Percentiles rank a stretch among this genome's conserved stretches.
These are phyloP conservation scores for Pelargonium myrrhifolium DNA, from an alignment of 441 rosid genomes.

Conservation along the genomic window DNA sequence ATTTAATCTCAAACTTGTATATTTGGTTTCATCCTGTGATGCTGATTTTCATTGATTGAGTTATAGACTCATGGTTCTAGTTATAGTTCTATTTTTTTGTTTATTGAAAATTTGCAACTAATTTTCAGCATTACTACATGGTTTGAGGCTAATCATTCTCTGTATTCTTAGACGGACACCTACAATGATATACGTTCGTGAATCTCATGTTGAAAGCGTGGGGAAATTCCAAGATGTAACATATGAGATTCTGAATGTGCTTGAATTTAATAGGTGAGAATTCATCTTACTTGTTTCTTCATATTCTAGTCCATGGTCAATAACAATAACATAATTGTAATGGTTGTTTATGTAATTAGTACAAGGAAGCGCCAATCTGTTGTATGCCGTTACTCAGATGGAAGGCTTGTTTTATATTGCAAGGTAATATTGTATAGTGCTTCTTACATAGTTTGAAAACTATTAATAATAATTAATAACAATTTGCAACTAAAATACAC, in stretches of 20 bases:
- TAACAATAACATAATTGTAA: conserved; percentile 22
- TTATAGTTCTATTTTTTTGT: too few relatives aligned
- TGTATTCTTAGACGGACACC: conserved; percentile 83
- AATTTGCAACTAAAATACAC: neutral
- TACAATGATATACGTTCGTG: conserved; percentile 83
- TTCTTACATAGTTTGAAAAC: conserved; percentile 15
- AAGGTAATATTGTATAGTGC: conserved; percentile 51
- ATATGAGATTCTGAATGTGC: conserved; percentile 94
- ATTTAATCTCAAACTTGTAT: neutral
- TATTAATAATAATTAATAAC: neutral
- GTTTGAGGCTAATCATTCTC: conserved; percentile 19
- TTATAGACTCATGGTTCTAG: too few relatives aligned
- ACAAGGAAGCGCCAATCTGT: conserved; percentile 99
- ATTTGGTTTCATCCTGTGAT: neutral
- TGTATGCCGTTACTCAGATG: conserved; percentile 87
- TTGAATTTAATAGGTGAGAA: conserved; percentile 89
- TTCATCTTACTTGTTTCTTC: conserved; percentile 6
- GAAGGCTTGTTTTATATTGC: conserved; percentile 89
- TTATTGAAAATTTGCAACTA: too few relatives aligned
- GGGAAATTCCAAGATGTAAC: conserved; percentile 75
- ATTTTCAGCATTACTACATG: neutral
- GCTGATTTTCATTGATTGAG: neutral
- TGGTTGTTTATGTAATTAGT: conserved; percentile 42
- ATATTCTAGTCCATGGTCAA: conserved; percentile 10
- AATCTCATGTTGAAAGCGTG: conserved; percentile 90